A percentile compares a stretch with the other conserved stretches of the same genome.
Evolutionary conservation across 495 filamentous ascomycete genomes (phyloP).

Genomic region (Penicillium manginii): DNA sequence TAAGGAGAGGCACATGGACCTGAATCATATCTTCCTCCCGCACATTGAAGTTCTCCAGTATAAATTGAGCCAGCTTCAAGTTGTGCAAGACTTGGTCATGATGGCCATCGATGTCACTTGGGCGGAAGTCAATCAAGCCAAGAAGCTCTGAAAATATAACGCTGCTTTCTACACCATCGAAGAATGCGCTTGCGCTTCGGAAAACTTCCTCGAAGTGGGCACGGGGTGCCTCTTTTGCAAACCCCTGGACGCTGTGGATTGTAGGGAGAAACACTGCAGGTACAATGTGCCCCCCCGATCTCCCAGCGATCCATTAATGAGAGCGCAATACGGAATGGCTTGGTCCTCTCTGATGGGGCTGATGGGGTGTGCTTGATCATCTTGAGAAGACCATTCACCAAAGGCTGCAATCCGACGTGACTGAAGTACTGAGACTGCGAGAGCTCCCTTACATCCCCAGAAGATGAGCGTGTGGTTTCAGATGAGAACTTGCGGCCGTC

Average conservation of each 20-base stretch:
- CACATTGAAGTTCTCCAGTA: constrained; percentile 87
- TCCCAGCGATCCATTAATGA: constrained; percentile 99
- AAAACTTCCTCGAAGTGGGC: constrained; percentile 83
- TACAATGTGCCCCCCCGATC: constrained; percentile 82
- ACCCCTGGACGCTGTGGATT: constrained; percentile 75
- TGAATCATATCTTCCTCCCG: constrained; percentile 94
- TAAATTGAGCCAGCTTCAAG: constrained; percentile 77
- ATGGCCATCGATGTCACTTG: constrained; percentile 37
- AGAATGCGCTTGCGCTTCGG: constrained; percentile 90
- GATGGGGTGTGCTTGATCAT: constrained; percentile 66
- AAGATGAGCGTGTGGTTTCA: constrained; percentile 48
- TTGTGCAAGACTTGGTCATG: constrained; percentile 49
- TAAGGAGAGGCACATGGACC: constrained; percentile 77
- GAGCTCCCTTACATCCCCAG: constrained; percentile 45
- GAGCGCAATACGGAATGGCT: constrained; percentile 86
- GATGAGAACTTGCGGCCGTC: constrained; percentile 54
- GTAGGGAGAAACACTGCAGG: constrained; percentile 85
- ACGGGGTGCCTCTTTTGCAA: constrained; percentile 62
- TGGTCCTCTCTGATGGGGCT: constrained; percentile 71
- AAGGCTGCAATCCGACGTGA: constrained; percentile 70
- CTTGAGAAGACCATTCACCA: constrained; percentile 73
- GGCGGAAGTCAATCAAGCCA: constrained; percentile 43
- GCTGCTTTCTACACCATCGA: constrained; percentile 93
- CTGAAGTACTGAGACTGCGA: constrained; percentile 73
- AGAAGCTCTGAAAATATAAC: constrained; percentile 89